Base-by-base conservation (phyloP, 129 eudicot genomes). In the Kitagawia praeruptora region DNA sequence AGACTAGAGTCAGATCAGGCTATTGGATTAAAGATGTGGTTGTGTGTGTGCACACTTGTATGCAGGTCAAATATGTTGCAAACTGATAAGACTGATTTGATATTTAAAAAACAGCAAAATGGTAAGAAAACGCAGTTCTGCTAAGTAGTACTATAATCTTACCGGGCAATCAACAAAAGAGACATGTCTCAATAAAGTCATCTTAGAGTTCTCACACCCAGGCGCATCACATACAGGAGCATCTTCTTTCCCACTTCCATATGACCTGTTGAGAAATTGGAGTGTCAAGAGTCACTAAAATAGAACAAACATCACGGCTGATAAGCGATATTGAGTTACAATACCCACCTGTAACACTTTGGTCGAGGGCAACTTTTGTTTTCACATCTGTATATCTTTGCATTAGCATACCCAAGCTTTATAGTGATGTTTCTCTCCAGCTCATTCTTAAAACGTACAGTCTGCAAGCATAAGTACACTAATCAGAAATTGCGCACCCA, bases 91-190 rank as follows among this genome's bases (percentile, higher is more conserved):
- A 46, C 49, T 0, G 12, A 46, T 46, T 71, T 40, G 28, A 72
- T 41, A 72, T 23, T 8, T 8, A 72, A 40, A n/a, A 7, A 21
- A 41, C 31, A 23, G 25, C 8, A 18, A 70, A 2, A 38, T 70
- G 25, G 47, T 46, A 70, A 3, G 25, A 44, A 7, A 39, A 6
- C 5, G 6, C 25, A 70, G 47, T 8, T 74, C 42, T 16, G 18
- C 5, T 63, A 25, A 28, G 11, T 13, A 40, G 80, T 44, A 75
- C 75, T 48, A 39, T 7, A 13, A 73, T 42, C 54, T 54, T 88
- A 95, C 98, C 23, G 98, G 98, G 84, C 97, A 95, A 79, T 95
- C 98, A 81, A 95, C 98, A 84, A 95, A 95, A 5, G 98, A 95
- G 4, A 95, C 98, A 49, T 92, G 98, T 67, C 98, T 86, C 82